Conservation (phyloP, 1,284 basidiomycete species). For the Trichosporon ovoides region DNA sequence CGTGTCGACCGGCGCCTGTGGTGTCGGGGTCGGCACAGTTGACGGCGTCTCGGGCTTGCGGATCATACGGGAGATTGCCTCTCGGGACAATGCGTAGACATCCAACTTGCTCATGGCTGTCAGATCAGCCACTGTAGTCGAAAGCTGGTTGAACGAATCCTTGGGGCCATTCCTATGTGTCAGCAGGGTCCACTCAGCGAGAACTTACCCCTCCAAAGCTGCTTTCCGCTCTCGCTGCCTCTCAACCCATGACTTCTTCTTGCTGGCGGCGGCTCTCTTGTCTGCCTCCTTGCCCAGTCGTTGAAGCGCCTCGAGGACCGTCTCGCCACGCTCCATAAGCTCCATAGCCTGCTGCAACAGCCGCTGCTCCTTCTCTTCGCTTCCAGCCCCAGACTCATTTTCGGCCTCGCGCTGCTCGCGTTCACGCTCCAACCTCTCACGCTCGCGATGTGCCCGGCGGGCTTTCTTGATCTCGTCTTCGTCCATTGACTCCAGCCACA, state of each 20-base stretch:
- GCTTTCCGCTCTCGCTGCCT: constrained; percentile 48
- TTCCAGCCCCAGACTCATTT: constrained; percentile 52
- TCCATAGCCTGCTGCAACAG: constrained; percentile 65
- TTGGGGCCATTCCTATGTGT: constrained; percentile 18
- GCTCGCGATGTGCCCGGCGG: constrained; percentile 63
- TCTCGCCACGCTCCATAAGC: constrained; percentile 80
- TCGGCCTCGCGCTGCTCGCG: constrained; percentile 58
- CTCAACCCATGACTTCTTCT: constrained; percentile 49
- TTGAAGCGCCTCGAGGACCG: constrained; percentile 81
- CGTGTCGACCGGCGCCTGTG: constrained; percentile 29
- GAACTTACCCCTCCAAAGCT: constrained; percentile 35
- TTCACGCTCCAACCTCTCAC: constrained; percentile 60
- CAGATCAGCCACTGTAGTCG: constrained; percentile 43
- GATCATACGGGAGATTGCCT: constrained; percentile 48
- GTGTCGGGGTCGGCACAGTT: constrained; percentile 7
- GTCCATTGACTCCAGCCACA: constrained; percentile 87
- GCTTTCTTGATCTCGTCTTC: constrained; percentile 83
- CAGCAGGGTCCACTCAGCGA: not conserved
- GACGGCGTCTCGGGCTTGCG: constrained; percentile 11
- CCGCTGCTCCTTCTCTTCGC: constrained; percentile 57
- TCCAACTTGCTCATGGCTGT: constrained; percentile 47
- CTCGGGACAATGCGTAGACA: constrained; percentile 48
- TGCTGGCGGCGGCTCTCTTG: constrained; percentile 39
- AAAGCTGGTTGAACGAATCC: constrained; percentile 43
- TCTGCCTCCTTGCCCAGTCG: constrained; percentile 71